Conservation (phyloP, 805 yeast species). For the Saturnispora quitensis region DNA sequence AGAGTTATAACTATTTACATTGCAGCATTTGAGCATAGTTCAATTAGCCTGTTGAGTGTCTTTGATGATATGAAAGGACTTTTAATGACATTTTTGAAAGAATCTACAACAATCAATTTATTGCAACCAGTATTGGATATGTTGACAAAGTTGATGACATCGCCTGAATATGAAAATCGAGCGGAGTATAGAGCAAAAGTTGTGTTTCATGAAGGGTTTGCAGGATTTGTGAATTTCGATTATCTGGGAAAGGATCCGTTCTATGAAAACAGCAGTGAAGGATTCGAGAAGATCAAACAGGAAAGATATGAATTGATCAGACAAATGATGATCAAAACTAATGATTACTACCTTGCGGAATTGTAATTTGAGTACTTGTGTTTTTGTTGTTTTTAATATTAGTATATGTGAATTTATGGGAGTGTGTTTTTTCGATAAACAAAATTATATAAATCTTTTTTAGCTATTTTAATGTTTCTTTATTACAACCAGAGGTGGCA, state of each 20-base stretch:
- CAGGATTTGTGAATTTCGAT: constrained; percentile 17
- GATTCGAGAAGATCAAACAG: too few relatives aligned
- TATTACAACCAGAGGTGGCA: background rate
- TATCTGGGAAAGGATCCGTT: constrained; percentile 12
- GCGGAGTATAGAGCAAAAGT: constrained; percentile 15
- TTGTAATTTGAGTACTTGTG: background rate
- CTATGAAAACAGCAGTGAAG: background rate
- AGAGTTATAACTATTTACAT: constrained; percentile 20
- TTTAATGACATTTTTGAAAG: constrained; percentile 18
- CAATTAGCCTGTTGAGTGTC: constrained; percentile 15
- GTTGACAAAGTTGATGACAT: constrained; percentile 21
- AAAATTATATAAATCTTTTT: background rate
- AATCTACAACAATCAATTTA: constrained; percentile 18
- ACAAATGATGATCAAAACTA: constrained; percentile 14
- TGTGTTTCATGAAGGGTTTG: constrained; percentile 16
- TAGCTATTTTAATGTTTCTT: background rate
- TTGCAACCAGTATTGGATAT: constrained; percentile 20
- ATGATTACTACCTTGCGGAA: constrained; percentile 17
- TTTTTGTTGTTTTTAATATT: background rate
- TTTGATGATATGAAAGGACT: constrained; percentile 14
- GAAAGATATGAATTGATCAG: background rate
- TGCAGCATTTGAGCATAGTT: constrained; percentile 9
- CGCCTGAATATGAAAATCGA: constrained; percentile 24
- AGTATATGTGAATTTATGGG: background rate
- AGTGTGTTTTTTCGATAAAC: background rate